Base-by-base conservation (phyloP, 179 eudicot genomes). In the Drosera spatulata region DNA sequence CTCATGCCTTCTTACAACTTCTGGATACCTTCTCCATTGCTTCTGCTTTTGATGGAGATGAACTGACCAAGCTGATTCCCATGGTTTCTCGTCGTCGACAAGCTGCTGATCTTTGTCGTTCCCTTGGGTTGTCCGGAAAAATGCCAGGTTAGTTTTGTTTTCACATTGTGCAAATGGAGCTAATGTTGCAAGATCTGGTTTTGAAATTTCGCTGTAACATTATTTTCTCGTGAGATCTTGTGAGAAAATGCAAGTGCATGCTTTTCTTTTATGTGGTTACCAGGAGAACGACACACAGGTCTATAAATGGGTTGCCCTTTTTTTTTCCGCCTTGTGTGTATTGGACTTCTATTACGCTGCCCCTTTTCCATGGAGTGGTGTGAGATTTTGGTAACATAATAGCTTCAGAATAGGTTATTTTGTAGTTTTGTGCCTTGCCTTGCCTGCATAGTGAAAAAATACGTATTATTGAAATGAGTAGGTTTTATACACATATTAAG, bases 71-170 rank as follows among this genome's bases (percentile, higher is more conserved):
- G 69, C 74, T 90, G 41, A 85, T 94, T 50, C 99, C 99, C 11
- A 79, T 87, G 85, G 99, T 94, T 69, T 90, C 94, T 60, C 95
- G 97, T 61, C 94, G 99, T 50, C 95, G 94, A 52, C 99, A 94
- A 69, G 88, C 93, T 64, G 97, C 97, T 75, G 97, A 93, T 52
- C 84, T 93, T 57, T 93, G 99, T 73, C 99, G 95, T 43, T 83
- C 85, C 53, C 97, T 93, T 82, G 97, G 97, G 40, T 78, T 93
- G 76, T 75, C 97, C 37, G 87, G 81, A 48, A 85, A 80, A 71
- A 90, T 90, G 95, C 88, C 95, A 69, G 97, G 99, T 90, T 45
- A 22, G 73, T 70, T 49, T 63, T 39, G 10, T 43, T 33, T 55
- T 39, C n/a, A 61, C 38, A 50, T 41, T 6, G 39, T 56, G 6